Conservation (phyloP, 1,284 basidiomycete species). For the Xerocomus nothofagi region DNA sequence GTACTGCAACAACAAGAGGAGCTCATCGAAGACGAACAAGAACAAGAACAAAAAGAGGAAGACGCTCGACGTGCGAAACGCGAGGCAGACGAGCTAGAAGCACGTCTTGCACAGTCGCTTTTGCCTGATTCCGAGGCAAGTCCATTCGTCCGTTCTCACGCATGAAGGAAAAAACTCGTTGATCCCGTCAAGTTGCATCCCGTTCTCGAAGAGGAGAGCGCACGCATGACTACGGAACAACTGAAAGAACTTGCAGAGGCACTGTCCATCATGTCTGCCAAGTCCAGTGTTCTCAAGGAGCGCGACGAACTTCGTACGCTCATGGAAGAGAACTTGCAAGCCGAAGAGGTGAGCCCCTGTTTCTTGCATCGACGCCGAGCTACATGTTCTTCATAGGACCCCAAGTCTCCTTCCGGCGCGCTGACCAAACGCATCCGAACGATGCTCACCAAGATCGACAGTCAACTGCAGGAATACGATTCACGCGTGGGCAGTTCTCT, state of each 20-base stretch:
- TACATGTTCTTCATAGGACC: conserved; percentile 48
- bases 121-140: conserved; percentile 77
- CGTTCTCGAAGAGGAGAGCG: conserved; percentile 61
- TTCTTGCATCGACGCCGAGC: conserved; percentile 2
- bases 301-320: conserved; percentile 42
- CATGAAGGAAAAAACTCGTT: background rate
- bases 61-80: conserved; percentile 85
- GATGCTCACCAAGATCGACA: conserved; percentile 96
- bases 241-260: conserved; percentile 93
- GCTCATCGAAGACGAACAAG: conserved; percentile 98
- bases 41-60: conserved; percentile 96
- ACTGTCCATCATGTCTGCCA: conserved; percentile 59
- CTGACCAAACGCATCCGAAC: conserved; percentile 92
- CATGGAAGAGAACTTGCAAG: conserved; percentile 89
- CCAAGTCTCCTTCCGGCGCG: conserved; percentile 75
- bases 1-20: conserved; percentile 98
- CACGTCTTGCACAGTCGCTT: conserved; percentile 71
- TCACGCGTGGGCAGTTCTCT: conserved; percentile 86
- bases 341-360: conserved; percentile 65
- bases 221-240: conserved; percentile 97
- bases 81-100: conserved; percentile 75
- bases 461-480: conserved; percentile 92
- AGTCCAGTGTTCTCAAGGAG: too few species aligned
- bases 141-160: background rate
- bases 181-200: conserved; percentile 40